These are phyloP conservation scores for Thalia dealbata DNA, from an alignment of 176 grass and related monocot genomes.

Conservation along the genomic window DNA sequence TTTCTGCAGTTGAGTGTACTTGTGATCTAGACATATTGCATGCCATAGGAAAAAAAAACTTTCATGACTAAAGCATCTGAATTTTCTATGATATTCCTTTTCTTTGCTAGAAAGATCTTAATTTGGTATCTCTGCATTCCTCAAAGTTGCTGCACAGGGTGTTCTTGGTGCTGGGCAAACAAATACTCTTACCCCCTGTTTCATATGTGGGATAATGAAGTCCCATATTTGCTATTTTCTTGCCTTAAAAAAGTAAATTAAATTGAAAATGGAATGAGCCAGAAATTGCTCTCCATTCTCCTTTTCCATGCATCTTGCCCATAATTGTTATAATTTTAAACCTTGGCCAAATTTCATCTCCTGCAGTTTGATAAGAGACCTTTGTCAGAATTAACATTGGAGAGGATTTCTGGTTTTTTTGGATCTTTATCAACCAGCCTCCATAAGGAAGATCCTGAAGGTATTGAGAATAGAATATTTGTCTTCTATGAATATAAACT, in stretches of 20 bases:
- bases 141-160: too few relatives aligned
- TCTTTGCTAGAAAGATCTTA: too few relatives aligned
- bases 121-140: background rate
- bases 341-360: background rate
- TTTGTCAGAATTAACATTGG: constrained; percentile 57
- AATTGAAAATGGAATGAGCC: too few relatives aligned
- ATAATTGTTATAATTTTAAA: background rate
- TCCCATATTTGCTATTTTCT: too few relatives aligned
- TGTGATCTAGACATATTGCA: background rate
- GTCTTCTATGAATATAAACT: too few relatives aligned
- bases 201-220: too few relatives aligned
- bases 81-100: too few relatives aligned
- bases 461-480: constrained; percentile 16
- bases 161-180: too few relatives aligned
- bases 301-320: background rate
- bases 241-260: too few relatives aligned
- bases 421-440: constrained; percentile 61
- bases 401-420: constrained; percentile 49
- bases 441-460: constrained; percentile 41
- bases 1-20: background rate
- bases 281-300: background rate
- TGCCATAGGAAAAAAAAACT: background rate
- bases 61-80: background rate
- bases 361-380: constrained; percentile 51
- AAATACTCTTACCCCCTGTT: too few relatives aligned